Base-by-base conservation (phyloP, 495 filamentous ascomycete species). In the Astrothelium macrocarpum region DNA sequence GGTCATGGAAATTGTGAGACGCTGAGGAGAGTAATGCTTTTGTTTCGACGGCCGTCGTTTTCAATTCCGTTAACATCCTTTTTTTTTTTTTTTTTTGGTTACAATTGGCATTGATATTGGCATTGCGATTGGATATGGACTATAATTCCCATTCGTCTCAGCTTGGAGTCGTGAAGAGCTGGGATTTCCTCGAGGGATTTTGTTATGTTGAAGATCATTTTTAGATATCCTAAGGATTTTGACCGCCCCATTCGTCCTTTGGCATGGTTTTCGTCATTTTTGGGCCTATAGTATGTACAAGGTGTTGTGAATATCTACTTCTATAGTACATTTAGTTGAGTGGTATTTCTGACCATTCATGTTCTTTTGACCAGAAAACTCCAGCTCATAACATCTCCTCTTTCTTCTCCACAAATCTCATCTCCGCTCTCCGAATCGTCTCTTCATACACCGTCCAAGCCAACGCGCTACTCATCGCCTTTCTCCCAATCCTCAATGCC, bases 381-480 rank as follows among this genome's bases (percentile, higher is more conserved):
- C 25, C 49, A 28, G 49, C 49, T 61, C 32, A 63, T 46, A 65
- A 58, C 60, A 43, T 29, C 28, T 63, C 59, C 62, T 63, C 68
- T 53, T 39, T 34, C 49, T 60, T 42, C 20, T 64, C 71, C 32
- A 66, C 62, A 80, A 85, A 87, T 20, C 79, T 80, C 59, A 73
- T 80, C 77, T 95, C 90, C 16, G 88, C 90, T 49, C 81, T 73
- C 23, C 92, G 76, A 66, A 99, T 86, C 63, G 97, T 74, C 73
- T 96, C 93, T 77, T 99, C 94, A 71, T 99, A 99, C 26, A 96
- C 79, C 23, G 92, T 96, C 94, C 94, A 99, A 9, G 91, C 91
- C 65, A 97, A 79, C 31, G 94, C 95, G 42, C 85, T 89, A 71
- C 91, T 96, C 4, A 96, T 71, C 18, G 92, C 95, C 78, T 99